phyloP scores from a whole-genome alignment of 441 rosid species.

The Capsella rubella region DNA sequence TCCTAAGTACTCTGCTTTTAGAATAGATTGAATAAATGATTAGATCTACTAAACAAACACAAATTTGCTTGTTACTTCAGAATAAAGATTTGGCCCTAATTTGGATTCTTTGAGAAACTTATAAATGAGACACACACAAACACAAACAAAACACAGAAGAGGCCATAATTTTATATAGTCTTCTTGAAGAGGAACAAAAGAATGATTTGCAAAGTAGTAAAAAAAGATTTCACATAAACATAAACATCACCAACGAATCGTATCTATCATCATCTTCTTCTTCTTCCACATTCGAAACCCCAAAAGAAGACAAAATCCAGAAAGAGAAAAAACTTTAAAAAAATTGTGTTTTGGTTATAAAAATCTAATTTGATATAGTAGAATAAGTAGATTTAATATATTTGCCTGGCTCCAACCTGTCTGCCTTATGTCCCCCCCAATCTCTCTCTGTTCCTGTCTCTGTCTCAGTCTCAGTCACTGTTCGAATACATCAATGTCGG shows the following conservation, averaged over 20 bases:
- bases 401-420: constrained; percentile 16
- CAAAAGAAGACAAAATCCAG: neutral
- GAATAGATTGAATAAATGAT: neutral
- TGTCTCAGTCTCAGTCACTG: constrained; percentile 32
- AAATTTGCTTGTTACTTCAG: neutral
- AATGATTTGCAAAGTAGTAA: constrained; percentile 2
- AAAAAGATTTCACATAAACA: neutral
- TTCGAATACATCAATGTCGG: constrained; percentile 45
- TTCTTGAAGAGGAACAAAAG: neutral
- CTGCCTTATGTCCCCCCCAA: constrained; percentile 9
- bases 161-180: constrained; percentile 29
- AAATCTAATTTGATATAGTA: neutral
- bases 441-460: no score
- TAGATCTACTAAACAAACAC: neutral
- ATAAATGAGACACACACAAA: neutral
- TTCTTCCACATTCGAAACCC: constrained; percentile 11
- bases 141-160: constrained; percentile 1
- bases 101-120: neutral
- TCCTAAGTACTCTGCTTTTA: neutral
- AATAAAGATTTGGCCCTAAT: neutral
- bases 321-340: constrained; percentile 8
- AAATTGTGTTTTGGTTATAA: constrained; percentile 29
- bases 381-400: neutral
- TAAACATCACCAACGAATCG: constrained; percentile 24
- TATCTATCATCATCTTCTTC: neutral